These are phyloP conservation scores for Cyclotella kingstonii DNA, from an alignment of 108 stramenopile genomes.

Conservation along the genomic window DNA sequence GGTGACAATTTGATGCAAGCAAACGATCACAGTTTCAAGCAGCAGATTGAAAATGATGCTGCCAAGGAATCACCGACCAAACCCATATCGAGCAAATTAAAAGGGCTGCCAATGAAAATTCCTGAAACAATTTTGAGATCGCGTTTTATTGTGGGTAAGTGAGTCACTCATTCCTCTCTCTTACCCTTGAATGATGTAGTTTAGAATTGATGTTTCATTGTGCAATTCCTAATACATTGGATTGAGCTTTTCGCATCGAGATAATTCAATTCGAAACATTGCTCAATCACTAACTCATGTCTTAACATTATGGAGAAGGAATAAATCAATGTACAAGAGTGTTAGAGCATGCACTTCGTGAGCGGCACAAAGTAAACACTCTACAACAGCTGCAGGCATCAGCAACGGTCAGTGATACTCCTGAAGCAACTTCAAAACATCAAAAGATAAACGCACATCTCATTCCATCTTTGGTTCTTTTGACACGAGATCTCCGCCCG, in stretches of 20 bases:
- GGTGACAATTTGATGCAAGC: too few relatives aligned
- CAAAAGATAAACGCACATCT: neutral
- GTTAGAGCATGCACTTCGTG: conserved; percentile 31
- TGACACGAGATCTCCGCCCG: conserved; percentile 63
- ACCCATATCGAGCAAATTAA: neutral
- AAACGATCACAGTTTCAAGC: conserved; percentile 2
- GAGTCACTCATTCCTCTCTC: neutral
- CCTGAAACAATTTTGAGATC: conserved; percentile 17
- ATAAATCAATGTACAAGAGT: conserved; percentile 67
- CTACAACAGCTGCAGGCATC: neutral
- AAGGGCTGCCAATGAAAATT: neutral
- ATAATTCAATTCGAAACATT: neutral
- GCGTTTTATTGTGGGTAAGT: conserved; percentile 25
- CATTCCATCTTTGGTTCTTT: conserved; percentile 44
- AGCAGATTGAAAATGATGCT: neutral
- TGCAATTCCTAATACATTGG: neutral
- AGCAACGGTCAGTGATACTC: neutral
- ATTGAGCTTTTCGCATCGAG: neutral
- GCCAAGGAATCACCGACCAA: neutral
- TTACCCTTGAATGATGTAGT: neutral
- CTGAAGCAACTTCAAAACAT: conserved; percentile 1
- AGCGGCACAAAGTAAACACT: neutral
- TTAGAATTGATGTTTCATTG: neutral
- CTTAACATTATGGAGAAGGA: conserved; percentile 36
- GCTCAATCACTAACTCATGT: too few relatives aligned